These are phyloP conservation scores for Colletotrichum tropicale DNA, from an alignment of 2,329 filamentous ascomycete species.

Conservation along the genomic window DNA sequence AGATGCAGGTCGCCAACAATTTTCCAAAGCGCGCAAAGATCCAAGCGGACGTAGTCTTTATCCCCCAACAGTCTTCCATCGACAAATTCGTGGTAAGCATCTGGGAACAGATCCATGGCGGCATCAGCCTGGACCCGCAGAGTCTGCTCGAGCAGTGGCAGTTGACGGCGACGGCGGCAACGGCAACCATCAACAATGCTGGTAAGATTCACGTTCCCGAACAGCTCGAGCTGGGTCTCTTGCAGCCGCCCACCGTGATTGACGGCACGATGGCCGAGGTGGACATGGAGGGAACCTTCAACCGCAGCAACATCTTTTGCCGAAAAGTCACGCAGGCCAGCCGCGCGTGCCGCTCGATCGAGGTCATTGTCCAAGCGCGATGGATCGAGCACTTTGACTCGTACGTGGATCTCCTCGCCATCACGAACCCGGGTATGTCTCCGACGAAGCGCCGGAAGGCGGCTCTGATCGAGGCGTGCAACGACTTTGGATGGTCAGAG, in stretches of 20 bases:
- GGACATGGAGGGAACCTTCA: conserved; percentile 27
- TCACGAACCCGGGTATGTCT: conserved; percentile 42
- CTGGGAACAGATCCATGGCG: conserved; percentile 37
- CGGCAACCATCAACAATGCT: conserved; percentile 22
- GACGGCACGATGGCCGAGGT: conserved; percentile 3
- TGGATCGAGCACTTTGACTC: conserved; percentile 62
- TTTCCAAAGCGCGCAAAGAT: conserved; percentile 24
- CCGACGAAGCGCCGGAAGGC: conserved; percentile 54
- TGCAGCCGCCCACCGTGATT: conserved; percentile 11
- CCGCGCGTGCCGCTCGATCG: conserved; percentile 58
- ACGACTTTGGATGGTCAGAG: conserved; percentile 59
- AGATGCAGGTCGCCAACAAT: conserved; percentile 22
- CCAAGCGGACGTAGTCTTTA: conserved; percentile 1
- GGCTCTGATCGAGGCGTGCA: conserved; percentile 57
- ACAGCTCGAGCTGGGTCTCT: conserved; percentile 9
- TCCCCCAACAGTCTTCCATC: conserved; percentile 23
- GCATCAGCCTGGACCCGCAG: conserved; percentile 30
- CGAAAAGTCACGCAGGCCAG: conserved; percentile 43
- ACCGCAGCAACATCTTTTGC: conserved; percentile 33
- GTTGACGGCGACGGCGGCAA: conserved; percentile 20
- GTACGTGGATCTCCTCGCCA: conserved; percentile 45
- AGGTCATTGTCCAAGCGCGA: conserved; percentile 62
- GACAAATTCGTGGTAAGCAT: conserved; percentile 34
- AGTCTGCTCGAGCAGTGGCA: conserved; percentile 31
- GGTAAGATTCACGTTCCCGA: conserved; percentile 15